Base-by-base conservation (phyloP, 2,329 filamentous ascomycete species). In the Colletotrichum costaricense region DNA sequence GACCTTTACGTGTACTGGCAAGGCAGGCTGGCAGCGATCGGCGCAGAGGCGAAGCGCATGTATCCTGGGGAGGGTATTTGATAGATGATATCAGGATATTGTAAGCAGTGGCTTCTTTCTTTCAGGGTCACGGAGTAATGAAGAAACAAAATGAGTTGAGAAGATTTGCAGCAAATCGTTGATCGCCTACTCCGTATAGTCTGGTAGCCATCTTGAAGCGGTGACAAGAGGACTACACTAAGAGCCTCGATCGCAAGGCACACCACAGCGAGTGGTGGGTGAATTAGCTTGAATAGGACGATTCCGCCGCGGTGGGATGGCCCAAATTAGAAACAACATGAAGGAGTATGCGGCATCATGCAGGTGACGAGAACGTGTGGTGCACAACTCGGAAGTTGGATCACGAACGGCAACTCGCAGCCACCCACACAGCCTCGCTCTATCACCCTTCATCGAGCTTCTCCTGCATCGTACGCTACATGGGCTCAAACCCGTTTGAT, bases 1-100 rank as follows among this genome's bases (percentile, higher is more conserved):
- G 56, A 33, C 57, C 33, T 52, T 63, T 59, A 62, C 54, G 62
- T 42, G 35, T 63, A 54, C 52, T 26, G 28, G 67, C 67, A 71
- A 42, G 70, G 55, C 56, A 71, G 56, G 56, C 71, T 60, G 67
- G 62, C 56, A 56, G 67, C 71, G 67, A 73, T 68, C 22, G 67
- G 71, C 71, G 71, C 68, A 73, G 71, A 73, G 67, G 71, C 71
- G 66, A 73, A 65, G 70, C 49, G 67, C 67, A 60, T 42, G 59
- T 69, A 30, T 60, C 33, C 28, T 9, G 60, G 42, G 42, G 35
- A 55, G 65, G 64, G 35, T 46, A 55, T 70, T 64, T 64, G 66
- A 73, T 56, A 58, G 55, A 65, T 65, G 64, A 63, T 38, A 62
- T 70, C 56, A 59, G 54, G 54, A 16, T 65, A 70, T 60, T 70